Conservation (phyloP, 768 basidiomycete genomes). For the Crepidotus variabilis region DNA sequence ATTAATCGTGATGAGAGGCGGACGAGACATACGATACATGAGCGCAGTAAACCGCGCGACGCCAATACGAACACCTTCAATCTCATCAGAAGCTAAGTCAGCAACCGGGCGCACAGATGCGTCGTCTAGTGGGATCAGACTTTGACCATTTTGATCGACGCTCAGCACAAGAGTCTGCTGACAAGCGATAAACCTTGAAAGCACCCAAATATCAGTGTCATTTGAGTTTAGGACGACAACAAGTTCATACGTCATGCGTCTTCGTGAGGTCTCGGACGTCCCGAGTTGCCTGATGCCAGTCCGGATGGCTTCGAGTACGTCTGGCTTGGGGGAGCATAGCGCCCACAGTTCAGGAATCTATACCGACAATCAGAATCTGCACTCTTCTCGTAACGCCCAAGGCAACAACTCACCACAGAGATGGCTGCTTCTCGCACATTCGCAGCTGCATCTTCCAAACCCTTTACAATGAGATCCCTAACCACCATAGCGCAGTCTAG, state of each 20-base stretch:
- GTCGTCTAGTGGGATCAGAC: conserved; percentile 37
- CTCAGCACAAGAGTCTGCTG: conserved; percentile 54
- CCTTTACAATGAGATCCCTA: conserved; percentile 51
- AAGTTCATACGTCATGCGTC: conserved; percentile 64
- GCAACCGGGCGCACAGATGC: conserved; percentile 54
- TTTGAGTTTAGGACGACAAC: conserved; percentile 11
- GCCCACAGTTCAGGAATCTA: conserved; percentile 49
- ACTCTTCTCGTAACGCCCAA: conserved; percentile 6
- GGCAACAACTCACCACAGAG: conserved; percentile 46
- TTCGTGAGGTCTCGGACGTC: conserved; percentile 45
- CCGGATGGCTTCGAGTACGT: conserved; percentile 33
- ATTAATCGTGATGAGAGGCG: conserved; percentile 2
- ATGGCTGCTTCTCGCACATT: conserved; percentile 80
- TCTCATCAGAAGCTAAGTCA: conserved; percentile 56
- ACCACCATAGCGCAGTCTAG: conserved; percentile 42
- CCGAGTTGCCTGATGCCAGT: conserved; percentile 42
- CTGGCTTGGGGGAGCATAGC: conserved; percentile 30
- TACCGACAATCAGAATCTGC: conserved; percentile 10
- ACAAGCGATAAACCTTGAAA: conserved; percentile 68
- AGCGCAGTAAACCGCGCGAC: conserved; percentile 69
- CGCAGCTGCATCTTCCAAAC: conserved; percentile 76
- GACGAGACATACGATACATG: conserved; percentile 46
- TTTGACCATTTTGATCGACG: conserved; percentile 25
- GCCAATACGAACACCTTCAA: conserved; percentile 84
- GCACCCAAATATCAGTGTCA: conserved; percentile 3